phyloP scores from a whole-genome alignment of 495 filamentous ascomycete species.

The Hypoxylon intermedium region DNA sequence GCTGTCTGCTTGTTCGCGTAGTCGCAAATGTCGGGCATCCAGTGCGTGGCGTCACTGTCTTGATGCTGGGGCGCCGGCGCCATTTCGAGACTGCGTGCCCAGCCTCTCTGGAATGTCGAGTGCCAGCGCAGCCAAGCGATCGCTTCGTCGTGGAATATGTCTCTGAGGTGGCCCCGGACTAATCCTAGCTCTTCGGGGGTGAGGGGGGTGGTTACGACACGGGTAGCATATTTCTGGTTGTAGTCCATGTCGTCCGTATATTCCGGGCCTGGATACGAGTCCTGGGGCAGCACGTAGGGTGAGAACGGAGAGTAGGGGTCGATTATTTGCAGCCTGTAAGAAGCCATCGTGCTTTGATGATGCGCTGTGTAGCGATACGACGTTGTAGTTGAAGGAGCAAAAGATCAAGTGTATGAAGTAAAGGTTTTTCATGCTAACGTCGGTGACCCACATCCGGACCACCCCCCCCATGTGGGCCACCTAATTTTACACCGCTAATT shows the following conservation, averaged over 20 bases:
- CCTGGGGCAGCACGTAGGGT: conserved; percentile 3
- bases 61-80: conserved; percentile 18
- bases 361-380: conserved; percentile 1
- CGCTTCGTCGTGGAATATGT: conserved; percentile 29
- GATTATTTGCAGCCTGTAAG: conserved; percentile 2
- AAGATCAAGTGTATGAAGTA: too few relatives aligned
- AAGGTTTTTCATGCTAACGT: too few relatives aligned
- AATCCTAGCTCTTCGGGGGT: conserved; percentile 27
- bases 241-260: neutral
- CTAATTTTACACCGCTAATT: too few relatives aligned
- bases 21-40: conserved; percentile 11
- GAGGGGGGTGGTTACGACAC: conserved; percentile 22
- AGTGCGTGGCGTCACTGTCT: conserved; percentile 5
- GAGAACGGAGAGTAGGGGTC: conserved; percentile 3
- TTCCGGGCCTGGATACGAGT: conserved; percentile 12
- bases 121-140: conserved; percentile 9
- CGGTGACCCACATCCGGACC: too few relatives aligned
- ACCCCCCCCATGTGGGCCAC: too few relatives aligned
- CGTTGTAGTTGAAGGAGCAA: too few relatives aligned
- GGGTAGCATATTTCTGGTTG: conserved; percentile 36
- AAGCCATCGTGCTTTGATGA: conserved; percentile 4
- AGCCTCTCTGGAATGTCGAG: conserved; percentile 19
- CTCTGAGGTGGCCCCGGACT: conserved; percentile 30
- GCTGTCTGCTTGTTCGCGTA: conserved; percentile 33
- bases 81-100: conserved; percentile 25